Conservation (phyloP, 2,329 filamentous ascomycete genomes). For the Akanthomyces lecanii region DNA sequence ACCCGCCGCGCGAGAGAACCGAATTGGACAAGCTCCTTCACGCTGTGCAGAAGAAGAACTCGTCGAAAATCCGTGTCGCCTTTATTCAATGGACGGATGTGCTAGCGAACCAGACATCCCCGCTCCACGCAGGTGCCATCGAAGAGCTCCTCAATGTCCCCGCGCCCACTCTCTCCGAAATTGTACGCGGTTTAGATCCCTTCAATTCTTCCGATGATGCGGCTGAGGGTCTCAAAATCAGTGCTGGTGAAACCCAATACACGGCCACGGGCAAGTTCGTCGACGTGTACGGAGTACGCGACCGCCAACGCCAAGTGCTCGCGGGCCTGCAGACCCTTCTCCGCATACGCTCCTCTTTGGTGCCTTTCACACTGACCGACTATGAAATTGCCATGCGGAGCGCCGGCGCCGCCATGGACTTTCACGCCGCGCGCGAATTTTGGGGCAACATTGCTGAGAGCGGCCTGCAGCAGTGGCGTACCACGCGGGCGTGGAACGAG, state of each 20-base stretch:
- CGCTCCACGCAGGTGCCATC: constrained; percentile 25
- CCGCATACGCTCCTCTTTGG: constrained; percentile 28
- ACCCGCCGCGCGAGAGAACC: constrained; percentile 16
- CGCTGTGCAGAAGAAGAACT: constrained; percentile 30
- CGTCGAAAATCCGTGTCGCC: constrained; percentile 22
- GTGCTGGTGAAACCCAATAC: constrained; percentile 36
- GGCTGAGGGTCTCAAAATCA: constrained; percentile 36
- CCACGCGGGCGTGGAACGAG: constrained; percentile 37
- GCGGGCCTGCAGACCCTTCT: constrained; percentile 32
- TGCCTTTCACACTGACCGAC: constrained; percentile 35
- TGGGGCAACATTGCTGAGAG: constrained; percentile 31
- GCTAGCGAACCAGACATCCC: constrained; percentile 21
- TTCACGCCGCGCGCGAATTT: constrained; percentile 30
- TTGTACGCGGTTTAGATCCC: constrained; percentile 60
- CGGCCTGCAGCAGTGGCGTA: constrained; percentile 28
- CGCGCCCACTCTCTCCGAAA: constrained; percentile 55
- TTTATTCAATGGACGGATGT: constrained; percentile 28
- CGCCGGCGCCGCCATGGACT: constrained; percentile 43
- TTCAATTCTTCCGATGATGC: constrained; percentile 48
- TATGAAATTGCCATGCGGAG: constrained; percentile 43
- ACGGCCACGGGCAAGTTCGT: constrained; percentile 35
- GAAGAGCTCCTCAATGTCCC: constrained; percentile 41
- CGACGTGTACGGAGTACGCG: constrained; percentile 43
- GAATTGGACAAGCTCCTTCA: constrained; percentile 27
- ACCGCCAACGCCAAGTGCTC: constrained; percentile 36